These are phyloP conservation scores for Nissolia schottii DNA, from an alignment of 306 rosid genomes.

Conservation along the genomic window DNA sequence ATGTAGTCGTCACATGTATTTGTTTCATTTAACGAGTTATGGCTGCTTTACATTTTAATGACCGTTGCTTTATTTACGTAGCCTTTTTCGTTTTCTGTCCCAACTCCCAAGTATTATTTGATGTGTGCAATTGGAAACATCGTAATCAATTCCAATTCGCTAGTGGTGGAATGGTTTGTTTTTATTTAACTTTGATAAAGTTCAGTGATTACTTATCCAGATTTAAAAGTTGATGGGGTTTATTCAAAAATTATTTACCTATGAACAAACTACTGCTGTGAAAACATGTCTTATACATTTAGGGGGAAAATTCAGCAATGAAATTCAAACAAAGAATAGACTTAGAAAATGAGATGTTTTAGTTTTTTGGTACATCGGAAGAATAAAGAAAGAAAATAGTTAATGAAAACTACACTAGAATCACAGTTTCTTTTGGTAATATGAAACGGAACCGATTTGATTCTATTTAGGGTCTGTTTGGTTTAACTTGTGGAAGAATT, in stretches of 20 bases:
- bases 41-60: neutral
- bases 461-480: no score
- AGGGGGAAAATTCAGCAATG: neutral
- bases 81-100: neutral
- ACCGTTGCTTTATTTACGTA: neutral
- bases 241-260: neutral
- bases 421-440: no score
- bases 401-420: no score
- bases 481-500: no score
- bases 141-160: neutral
- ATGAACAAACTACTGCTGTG: neutral
- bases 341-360: neutral
- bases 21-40: neutral
- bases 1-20: slow-evolving; percentile 8
- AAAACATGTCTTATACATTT: neutral
- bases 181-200: neutral
- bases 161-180: neutral
- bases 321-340: neutral
- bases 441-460: no score
- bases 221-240: neutral
- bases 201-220: neutral
- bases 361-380: no score
- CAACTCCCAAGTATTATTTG: neutral
- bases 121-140: neutral
- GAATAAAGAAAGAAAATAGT: no score